Evolutionary conservation across 768 basidiomycete genomes (phyloP), one percentile per base, ranked within the genome.

Genomic region (Mycena sanguinolenta): DNA sequence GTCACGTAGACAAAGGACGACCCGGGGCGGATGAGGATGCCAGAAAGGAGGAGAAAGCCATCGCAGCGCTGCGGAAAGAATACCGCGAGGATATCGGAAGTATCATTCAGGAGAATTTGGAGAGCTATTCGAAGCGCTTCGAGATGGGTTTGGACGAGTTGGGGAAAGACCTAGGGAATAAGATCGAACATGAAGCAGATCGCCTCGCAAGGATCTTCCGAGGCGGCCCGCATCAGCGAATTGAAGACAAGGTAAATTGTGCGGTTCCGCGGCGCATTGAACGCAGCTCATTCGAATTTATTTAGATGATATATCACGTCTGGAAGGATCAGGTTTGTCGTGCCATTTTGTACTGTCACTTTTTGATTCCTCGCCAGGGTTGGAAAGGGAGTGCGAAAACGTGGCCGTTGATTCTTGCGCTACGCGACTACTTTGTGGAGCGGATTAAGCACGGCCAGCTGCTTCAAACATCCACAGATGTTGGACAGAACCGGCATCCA

Each of bases 221-320:
- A 19, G 64, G 65, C 13, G 78, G 78, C 0, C 74, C 79, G 1
- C 77, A 79, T 50, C 74, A 74, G 19, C 64, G 75, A 9, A 76
- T 80, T 23, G 70, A 71, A 13, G 75, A 79, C 58, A 69, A 73
- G 65, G 77, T 75, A 23, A 0, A 72, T 30, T 10, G 3, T 30
- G 12, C 57, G 27, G 19, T 8, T 16, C 17, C 5, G 10, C 10
- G 39, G 13, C 13, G 16, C 17, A 21, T 42, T 42, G 0, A 1
- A 34, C 34, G 2, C 27, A 19, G 6, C 34, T 66, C 39, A 60
- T 23, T 58, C 36, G 21, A 28, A 21, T 42, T 32, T 32, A 38
- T 49, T 25, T 38, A 77, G 76, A 75, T 77, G 55, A 30, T 77
- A n/a, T 60, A 69, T 30, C 67, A 65, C 7, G 69, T 78, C 2